A percentile compares a stretch with the other conserved stretches of the same genome.
Conservation (phyloP, 2,329 filamentous ascomycete genomes). For the Elsinoe batatas region DNA sequence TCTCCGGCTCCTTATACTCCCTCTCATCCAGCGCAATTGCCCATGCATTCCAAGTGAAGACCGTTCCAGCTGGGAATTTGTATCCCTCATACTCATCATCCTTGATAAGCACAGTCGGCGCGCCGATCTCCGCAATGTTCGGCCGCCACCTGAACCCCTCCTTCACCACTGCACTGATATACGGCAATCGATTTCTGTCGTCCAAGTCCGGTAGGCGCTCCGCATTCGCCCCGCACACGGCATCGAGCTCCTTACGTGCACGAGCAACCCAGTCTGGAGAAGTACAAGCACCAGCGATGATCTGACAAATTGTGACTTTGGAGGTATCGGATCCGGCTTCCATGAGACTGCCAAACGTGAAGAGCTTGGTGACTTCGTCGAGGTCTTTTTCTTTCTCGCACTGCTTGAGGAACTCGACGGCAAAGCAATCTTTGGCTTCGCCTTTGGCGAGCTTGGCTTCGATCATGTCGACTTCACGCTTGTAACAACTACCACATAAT, state of each 20-base stretch:
- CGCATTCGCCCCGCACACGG: constrained; percentile 18
- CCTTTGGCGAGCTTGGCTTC: constrained; percentile 24
- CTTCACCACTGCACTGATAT: constrained; percentile 26
- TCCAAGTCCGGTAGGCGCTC: constrained; percentile 22
- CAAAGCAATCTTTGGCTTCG: constrained; percentile 31
- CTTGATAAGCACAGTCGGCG: constrained; percentile 34
- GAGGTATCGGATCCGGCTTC: constrained; percentile 22
- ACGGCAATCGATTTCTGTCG: constrained; percentile 26
- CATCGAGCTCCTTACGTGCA: constrained; percentile 26
- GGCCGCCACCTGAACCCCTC: constrained; percentile 29
- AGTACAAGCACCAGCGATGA: constrained; percentile 25
- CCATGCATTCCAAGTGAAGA: constrained; percentile 16
- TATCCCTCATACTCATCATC: constrained; percentile 34
- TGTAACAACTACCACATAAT: constrained; percentile 14
- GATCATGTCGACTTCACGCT: constrained; percentile 6
- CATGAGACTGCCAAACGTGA: constrained; percentile 12
- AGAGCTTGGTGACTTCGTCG: constrained; percentile 14
- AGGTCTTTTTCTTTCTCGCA: constrained; percentile 26
- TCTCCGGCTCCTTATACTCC: constrained; percentile 18
- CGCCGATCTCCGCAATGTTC: constrained; percentile 19
- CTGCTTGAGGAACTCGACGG: constrained; percentile 29
- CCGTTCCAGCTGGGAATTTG: constrained; percentile 9
- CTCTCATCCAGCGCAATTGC: constrained; percentile 17
- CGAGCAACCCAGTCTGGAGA: constrained; percentile 23
- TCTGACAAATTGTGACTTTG: constrained; percentile 23